Base-by-base conservation (phyloP, 176 grass and related monocot species). In the Typha latifolia region DNA sequence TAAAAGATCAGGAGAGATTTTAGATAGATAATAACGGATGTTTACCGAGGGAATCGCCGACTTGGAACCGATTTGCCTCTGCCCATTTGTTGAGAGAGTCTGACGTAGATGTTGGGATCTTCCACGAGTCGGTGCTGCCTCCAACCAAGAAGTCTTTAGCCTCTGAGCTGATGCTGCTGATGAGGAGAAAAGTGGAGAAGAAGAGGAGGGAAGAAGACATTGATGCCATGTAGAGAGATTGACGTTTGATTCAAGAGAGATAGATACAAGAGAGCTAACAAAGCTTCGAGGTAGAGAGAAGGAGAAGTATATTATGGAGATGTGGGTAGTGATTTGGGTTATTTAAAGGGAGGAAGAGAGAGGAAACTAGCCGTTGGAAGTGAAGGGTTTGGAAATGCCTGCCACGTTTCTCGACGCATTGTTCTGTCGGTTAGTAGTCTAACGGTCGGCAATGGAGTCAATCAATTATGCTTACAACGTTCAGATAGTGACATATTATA, bases 11-110 rank as follows among this genome's bases (percentile, higher is more conserved):
- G 49, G 37, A 65, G 13, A 21, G 55, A 24, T 18, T 10, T 72
- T 2, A 31, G 18, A 43, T 43, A 9, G 37, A 43, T 6, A 43
- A 10, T 43, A 43, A 43, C 1, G 37, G 53, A 59, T 22, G n/a
- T 43, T 77, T 79, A 84, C 81, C 64, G 19, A 84, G 81, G 22
- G 69, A 70, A 52, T 84, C 81, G n/a, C 81, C 75, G n/a, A 84
- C 64, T 84, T 61, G 74, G 69, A 84, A 84, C 0, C 81, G 70
- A 14, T 56, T 79, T 14, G 70, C 53, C 69, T 74, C 81, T 9
- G 75, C 81, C 81, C 81, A 84, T 59, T 78, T 66, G 64, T 84
- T 84, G 81, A 79, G 81, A 24, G 75, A 52, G 37, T 69, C 71
- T 15, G 64, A 69, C 26, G 70, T 59, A 4, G 69, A 69, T 22